A percentile compares a stretch with the other conserved stretches of the same genome.
Evolutionary conservation across 495 filamentous ascomycete genomes (phyloP).

Genomic region (Parmelia sp.): DNA sequence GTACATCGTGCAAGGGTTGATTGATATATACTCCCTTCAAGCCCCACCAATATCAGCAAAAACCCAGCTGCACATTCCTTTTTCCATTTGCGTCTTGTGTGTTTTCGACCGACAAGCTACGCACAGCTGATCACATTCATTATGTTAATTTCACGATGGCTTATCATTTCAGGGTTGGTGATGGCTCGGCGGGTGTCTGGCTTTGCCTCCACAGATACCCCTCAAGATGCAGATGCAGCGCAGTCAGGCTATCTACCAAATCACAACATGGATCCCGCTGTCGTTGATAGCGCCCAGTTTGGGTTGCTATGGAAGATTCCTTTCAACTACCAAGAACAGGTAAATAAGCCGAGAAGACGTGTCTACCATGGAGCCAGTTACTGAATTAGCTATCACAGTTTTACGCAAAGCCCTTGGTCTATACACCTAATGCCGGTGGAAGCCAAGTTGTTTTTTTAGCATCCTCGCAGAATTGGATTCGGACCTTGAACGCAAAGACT

Average conservation of each 20-base stretch:
- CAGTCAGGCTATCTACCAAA: conserved; percentile 41
- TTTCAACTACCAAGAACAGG: conserved; percentile 24
- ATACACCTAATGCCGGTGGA: conserved; percentile 31
- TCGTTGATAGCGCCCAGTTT: conserved; percentile 34
- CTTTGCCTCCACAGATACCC: conserved; percentile 22
- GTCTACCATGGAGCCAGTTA: neutral
- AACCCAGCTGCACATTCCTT: neutral
- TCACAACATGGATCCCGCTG: conserved; percentile 42
- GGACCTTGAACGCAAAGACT: conserved; percentile 35
- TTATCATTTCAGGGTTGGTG: conserved; percentile 1
- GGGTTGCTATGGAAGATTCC: conserved; percentile 32
- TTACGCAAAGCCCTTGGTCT: conserved; percentile 41
- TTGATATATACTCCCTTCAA: neutral
- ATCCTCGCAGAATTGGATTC: conserved; percentile 35
- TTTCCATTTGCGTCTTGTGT: neutral
- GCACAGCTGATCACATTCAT: neutral
- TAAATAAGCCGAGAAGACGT: neutral
- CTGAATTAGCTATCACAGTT: conserved; percentile 19
- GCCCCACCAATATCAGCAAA: neutral
- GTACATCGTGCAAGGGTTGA: neutral
- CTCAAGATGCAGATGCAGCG: conserved; percentile 36
- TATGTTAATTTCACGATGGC: neutral
- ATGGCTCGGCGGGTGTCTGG: conserved; percentile 9
- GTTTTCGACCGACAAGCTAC: neutral
- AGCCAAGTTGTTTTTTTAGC: conserved; percentile 38